Percentiles rank a stretch among this genome's conserved stretches.
phyloP scores from a whole-genome alignment of 177 flowering plant genomes.

The Vitis hybrid region DNA sequence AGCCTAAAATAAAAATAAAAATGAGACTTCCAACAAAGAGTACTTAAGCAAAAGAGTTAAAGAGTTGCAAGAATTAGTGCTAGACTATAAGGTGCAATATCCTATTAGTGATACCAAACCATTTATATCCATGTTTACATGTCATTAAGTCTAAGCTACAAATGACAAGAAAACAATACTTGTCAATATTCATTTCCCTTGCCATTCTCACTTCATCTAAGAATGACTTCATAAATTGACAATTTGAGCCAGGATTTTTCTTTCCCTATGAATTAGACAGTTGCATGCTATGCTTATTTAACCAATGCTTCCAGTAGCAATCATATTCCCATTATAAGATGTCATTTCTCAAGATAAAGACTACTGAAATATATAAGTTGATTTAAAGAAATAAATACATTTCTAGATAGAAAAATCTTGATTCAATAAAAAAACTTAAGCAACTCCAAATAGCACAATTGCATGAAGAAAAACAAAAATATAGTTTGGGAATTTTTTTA shows the following conservation, averaged over 20 bases:
- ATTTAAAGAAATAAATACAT: too few relatives aligned
- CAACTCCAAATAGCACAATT: background rate
- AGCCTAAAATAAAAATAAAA: too few relatives aligned
- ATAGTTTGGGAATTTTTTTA: background rate
- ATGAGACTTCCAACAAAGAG: too few relatives aligned
- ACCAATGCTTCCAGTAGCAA: background rate
- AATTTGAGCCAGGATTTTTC: conserved; percentile 81
- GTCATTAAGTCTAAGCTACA: background rate
- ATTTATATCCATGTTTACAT: background rate
- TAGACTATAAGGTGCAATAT: too few relatives aligned
- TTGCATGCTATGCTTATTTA: background rate
- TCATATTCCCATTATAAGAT: too few relatives aligned
- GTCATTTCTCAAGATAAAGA: background rate
- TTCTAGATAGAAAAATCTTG: background rate
- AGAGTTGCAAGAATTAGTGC: too few relatives aligned
- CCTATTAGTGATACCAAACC: too few relatives aligned
- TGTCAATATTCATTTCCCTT: conserved; percentile 84
- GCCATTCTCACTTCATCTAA: conserved; percentile 64
- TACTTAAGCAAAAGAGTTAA: too few relatives aligned
- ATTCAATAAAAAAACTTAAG: background rate
- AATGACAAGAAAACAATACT: conserved; percentile 29
- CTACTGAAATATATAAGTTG: too few relatives aligned
- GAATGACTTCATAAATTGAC: conserved; percentile 57
- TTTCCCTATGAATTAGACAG: conserved; percentile 61
- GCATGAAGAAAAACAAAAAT: background rate